phyloP scores from a whole-genome alignment of 179 eudicot species.

The Beta corolliflora region DNA sequence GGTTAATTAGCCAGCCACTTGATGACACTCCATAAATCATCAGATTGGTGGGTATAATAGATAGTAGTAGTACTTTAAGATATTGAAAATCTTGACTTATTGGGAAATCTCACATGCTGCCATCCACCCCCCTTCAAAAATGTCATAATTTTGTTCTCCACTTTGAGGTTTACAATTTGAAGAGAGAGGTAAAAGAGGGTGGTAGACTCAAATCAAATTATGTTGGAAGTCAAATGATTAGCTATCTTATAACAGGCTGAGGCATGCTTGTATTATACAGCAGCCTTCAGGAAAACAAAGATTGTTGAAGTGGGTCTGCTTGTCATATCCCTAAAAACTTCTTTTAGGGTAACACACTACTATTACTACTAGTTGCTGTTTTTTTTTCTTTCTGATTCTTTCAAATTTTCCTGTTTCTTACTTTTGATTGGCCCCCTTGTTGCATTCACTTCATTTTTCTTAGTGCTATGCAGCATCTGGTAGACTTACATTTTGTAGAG shows the following conservation, averaged over 20 bases:
- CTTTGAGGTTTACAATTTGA: constrained; percentile 22
- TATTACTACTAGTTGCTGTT: not conserved
- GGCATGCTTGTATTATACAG: constrained; percentile 21
- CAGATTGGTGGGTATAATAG: not conserved
- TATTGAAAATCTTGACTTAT: constrained; percentile 32
- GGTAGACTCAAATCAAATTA: not conserved
- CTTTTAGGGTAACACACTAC: not conserved
- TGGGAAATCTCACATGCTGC: constrained; percentile 37
- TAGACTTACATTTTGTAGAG: too few relatives aligned
- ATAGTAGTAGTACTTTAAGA: not conserved
- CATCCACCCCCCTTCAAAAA: constrained; percentile 36
- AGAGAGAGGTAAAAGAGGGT: not conserved
- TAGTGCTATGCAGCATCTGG: too few relatives aligned
- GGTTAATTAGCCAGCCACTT: not conserved
- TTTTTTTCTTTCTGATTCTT: not conserved
- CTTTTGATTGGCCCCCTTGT: not conserved
- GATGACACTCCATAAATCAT: not conserved
- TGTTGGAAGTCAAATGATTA: constrained; percentile 8
- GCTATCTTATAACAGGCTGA: constrained; percentile 11
- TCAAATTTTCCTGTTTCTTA: too few relatives aligned
- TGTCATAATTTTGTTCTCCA: constrained; percentile 45
- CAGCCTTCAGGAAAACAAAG: constrained; percentile 8
- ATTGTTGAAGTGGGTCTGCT: constrained; percentile 18
- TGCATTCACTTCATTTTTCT: not conserved
- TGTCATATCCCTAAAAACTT: not conserved